These are phyloP conservation scores for Pythium rishiriense DNA, from an alignment of 352 stramenopile genomes.

Conservation along the genomic window DNA sequence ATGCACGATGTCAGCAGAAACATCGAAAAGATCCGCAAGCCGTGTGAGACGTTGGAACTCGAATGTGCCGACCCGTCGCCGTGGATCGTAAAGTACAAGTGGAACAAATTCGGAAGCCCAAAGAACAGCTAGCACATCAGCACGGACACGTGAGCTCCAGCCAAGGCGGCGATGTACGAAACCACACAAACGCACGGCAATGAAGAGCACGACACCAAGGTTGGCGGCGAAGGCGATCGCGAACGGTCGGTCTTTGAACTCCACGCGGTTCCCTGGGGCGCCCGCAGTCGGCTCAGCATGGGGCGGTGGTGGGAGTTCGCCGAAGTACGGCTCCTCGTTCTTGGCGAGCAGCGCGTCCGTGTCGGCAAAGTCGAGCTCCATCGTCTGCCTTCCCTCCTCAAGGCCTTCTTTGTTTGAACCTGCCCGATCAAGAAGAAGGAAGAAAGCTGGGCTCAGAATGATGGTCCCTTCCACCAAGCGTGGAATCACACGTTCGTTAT, in stretches of 20 bases:
- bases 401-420: background rate
- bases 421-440: background rate
- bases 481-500: slow-evolving; percentile 20
- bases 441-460: slow-evolving; percentile 8
- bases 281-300: background rate
- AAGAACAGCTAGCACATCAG: slow-evolving; percentile 49
- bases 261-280: slow-evolving; percentile 34
- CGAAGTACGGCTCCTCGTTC: slow-evolving; percentile 30
- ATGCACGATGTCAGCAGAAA: slow-evolving; percentile 68
- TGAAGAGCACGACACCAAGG: slow-evolving; percentile 44
- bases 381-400: background rate
- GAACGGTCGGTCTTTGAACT: slow-evolving; percentile 70
- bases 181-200: slow-evolving; percentile 46
- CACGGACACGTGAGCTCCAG: background rate
- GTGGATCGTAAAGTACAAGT: slow-evolving; percentile 82
- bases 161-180: background rate
- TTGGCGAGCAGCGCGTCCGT: slow-evolving; percentile 65
- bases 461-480: slow-evolving; percentile 12
- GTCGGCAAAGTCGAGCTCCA: slow-evolving; percentile 69
- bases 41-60: slow-evolving; percentile 46
- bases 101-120: slow-evolving; percentile 71
- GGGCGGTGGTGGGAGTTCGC: slow-evolving; percentile 8
- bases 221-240: slow-evolving; percentile 66
- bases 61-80: slow-evolving; percentile 34
- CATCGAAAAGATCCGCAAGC: slow-evolving; percentile 70